Percentiles rank a stretch among this genome's conserved stretches.
These are phyloP conservation scores for Elaeis guineensis DNA, from an alignment of 176 grass and related monocot genomes.

Conservation along the genomic window DNA sequence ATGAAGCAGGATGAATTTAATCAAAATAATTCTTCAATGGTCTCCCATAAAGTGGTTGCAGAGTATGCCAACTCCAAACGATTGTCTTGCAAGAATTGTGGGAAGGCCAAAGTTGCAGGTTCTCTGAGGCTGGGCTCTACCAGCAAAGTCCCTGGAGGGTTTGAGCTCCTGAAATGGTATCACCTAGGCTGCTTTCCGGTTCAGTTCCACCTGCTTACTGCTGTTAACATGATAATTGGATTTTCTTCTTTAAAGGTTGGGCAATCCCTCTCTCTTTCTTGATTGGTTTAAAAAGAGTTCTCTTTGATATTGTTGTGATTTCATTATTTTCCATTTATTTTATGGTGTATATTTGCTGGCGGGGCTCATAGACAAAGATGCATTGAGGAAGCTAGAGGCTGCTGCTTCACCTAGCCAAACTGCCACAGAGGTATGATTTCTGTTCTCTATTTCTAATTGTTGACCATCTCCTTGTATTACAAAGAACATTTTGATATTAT, in stretches of 20 bases:
- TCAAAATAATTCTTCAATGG: too few species aligned
- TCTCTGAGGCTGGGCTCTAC: slow-evolving; percentile 50
- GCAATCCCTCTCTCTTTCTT: neutral
- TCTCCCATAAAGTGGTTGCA: too few species aligned
- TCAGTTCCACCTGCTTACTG: slow-evolving; percentile 27
- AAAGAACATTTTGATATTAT: too few species aligned
- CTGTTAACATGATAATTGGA: slow-evolving; percentile 44
- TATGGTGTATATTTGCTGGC: neutral
- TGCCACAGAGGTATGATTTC: slow-evolving; percentile 4
- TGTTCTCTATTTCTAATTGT: too few species aligned
- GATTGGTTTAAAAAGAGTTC: too few species aligned
- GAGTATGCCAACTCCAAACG: slow-evolving; percentile 75
- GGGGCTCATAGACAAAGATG: slow-evolving; percentile 54
- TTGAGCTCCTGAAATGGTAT: slow-evolving; percentile 52
- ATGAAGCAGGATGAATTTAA: slow-evolving; percentile 3
- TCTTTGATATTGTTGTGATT: too few species aligned
- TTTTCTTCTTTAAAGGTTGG: slow-evolving; percentile 66
- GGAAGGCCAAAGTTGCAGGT: slow-evolving; percentile 35
- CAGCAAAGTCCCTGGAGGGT: slow-evolving; percentile 43
- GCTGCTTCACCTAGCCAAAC: slow-evolving; percentile 12
- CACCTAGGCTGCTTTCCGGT: slow-evolving; percentile 62
- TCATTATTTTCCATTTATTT: too few species aligned
- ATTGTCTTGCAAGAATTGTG: slow-evolving; percentile 66
- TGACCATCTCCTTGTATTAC: too few species aligned
- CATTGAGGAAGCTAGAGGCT: slow-evolving; percentile 37